A percentile compares a stretch with the other conserved stretches of the same genome.
Conservation (phyloP, 106 monocot species). For the Dendrobium chrysotoxum region DNA sequence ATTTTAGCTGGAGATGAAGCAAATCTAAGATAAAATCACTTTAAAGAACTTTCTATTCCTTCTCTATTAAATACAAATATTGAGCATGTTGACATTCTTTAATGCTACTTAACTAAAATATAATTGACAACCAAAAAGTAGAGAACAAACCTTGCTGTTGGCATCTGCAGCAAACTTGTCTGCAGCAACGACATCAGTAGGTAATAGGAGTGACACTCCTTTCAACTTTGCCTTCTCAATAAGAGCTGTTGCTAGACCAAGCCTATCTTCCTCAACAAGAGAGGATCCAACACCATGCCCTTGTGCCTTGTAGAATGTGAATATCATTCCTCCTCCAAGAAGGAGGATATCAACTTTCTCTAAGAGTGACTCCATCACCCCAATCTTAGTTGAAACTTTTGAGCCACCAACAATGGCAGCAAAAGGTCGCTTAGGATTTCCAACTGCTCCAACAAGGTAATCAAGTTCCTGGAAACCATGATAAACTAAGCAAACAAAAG, state of each 20-base stretch:
- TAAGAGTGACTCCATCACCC: constrained; percentile 63
- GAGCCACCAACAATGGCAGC: constrained; percentile 79
- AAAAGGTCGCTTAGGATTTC: constrained; percentile 66
- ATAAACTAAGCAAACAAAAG: neutral
- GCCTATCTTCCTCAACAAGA: constrained; percentile 66
- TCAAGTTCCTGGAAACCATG: constrained; percentile 50
- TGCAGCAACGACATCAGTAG: constrained; percentile 55
- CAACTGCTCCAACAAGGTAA: constrained; percentile 65
- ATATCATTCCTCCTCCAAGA: constrained; percentile 75
- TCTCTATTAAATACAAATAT: neutral
- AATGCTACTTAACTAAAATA: neutral
- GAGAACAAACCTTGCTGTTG: constrained; percentile 49
- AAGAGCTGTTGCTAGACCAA: constrained; percentile 59
- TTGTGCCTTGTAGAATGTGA: constrained; percentile 71
- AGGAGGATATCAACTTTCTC: constrained; percentile 65
- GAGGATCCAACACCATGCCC: constrained; percentile 58
- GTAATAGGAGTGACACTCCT: constrained; percentile 49
- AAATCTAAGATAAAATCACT: neutral
- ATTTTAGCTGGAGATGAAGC: no score
- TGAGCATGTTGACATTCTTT: neutral
- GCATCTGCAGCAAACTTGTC: constrained; percentile 80
- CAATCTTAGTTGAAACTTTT: constrained; percentile 68
- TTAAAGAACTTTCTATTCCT: neutral
- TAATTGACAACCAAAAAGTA: neutral
- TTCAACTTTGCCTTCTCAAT: constrained; percentile 65